A percentile compares a stretch with the other conserved stretches of the same genome.
These are phyloP conservation scores for Meyerozyma carpophila DNA, from an alignment of 1,139 yeast species.

Conservation along the genomic window DNA sequence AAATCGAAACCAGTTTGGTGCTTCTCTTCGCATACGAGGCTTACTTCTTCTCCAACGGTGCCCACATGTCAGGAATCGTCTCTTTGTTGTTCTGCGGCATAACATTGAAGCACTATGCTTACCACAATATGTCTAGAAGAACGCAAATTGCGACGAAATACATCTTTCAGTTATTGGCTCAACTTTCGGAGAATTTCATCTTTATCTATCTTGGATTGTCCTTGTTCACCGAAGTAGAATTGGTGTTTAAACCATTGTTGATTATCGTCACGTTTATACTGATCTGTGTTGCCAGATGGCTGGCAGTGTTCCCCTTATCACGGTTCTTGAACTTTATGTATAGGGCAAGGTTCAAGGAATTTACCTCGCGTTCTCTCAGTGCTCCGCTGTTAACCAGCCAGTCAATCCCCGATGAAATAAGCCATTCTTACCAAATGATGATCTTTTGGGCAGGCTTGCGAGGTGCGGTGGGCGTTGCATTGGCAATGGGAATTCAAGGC, in stretches of 20 bases:
- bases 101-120: slow-evolving; percentile 94
- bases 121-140: slow-evolving; percentile 93
- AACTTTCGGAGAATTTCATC: slow-evolving; percentile 92
- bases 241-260: slow-evolving; percentile 88
- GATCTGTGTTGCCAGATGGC: slow-evolving; percentile 94
- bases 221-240: slow-evolving; percentile 89
- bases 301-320: slow-evolving; percentile 93
- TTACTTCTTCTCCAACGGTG: slow-evolving; percentile 95
- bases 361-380: slow-evolving; percentile 26
- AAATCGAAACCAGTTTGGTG: slow-evolving; percentile 91
- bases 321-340: slow-evolving; percentile 75
- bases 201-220: slow-evolving; percentile 93
- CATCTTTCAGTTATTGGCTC: slow-evolving; percentile 89
- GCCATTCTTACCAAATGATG: slow-evolving; percentile 97
- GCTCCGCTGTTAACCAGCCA: slow-evolving; percentile 37
- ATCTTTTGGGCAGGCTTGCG: slow-evolving; percentile 98
- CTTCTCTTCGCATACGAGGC: slow-evolving; percentile 90
- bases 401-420: slow-evolving; percentile 78
- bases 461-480: slow-evolving; percentile 99
- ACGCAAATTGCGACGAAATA: slow-evolving; percentile 96
- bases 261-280: slow-evolving; percentile 87
- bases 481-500: slow-evolving; percentile 96
- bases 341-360: slow-evolving; percentile 46
- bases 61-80: slow-evolving; percentile 99
- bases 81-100: slow-evolving; percentile 93